Percentiles rank a stretch among this genome's conserved stretches.
phyloP scores from a whole-genome alignment of 371 early-diverging fungal species.

The Lichtheimia corymbifera region DNA sequence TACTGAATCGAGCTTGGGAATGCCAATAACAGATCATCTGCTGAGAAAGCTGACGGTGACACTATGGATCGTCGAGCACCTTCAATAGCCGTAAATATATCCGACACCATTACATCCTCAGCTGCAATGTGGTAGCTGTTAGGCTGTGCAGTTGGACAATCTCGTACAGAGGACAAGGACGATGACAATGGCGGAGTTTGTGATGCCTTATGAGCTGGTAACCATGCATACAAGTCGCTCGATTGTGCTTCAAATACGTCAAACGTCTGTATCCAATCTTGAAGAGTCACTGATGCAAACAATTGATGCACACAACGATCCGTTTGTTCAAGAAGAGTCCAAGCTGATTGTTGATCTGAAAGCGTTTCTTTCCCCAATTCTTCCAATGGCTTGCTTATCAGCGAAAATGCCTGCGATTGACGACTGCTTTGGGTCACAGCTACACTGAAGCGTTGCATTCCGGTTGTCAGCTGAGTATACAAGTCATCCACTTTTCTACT shows the following conservation, averaged over 20 bases:
- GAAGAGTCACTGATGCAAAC: conserved; percentile 62
- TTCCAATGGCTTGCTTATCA: conserved; percentile 16
- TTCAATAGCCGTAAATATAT: conserved; percentile 68
- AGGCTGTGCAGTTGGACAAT: conserved; percentile 29
- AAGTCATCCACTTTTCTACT: conserved; percentile 26
- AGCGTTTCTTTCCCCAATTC: conserved; percentile 7
- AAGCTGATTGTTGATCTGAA: conserved; percentile 31
- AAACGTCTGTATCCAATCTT: conserved; percentile 77
- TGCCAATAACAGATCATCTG: conserved; percentile 53
- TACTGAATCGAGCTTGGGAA: conserved; percentile 74
- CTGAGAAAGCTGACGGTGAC: conserved; percentile 37
- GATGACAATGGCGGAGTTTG: conserved; percentile 39
- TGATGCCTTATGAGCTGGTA: conserved; percentile 59
- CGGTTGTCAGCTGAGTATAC: conserved; percentile 31
- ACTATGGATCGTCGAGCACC: conserved; percentile 44
- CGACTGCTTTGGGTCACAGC: conserved; percentile 19
- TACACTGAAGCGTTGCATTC: conserved; percentile 19
- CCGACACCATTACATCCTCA: conserved; percentile 65
- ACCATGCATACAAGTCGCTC: conserved; percentile 71
- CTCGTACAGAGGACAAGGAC: conserved; percentile 30
- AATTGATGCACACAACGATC: conserved; percentile 36
- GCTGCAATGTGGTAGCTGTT: conserved; percentile 26
- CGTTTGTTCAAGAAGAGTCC: conserved; percentile 34
- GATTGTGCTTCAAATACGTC: conserved; percentile 75
- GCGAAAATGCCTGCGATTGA: conserved; percentile 26